A percentile compares a stretch with the other conserved stretches of the same genome.
Evolutionary conservation across 1,139 yeast genomes (phyloP).

Genomic region (Taphrina wiesneri): DNA sequence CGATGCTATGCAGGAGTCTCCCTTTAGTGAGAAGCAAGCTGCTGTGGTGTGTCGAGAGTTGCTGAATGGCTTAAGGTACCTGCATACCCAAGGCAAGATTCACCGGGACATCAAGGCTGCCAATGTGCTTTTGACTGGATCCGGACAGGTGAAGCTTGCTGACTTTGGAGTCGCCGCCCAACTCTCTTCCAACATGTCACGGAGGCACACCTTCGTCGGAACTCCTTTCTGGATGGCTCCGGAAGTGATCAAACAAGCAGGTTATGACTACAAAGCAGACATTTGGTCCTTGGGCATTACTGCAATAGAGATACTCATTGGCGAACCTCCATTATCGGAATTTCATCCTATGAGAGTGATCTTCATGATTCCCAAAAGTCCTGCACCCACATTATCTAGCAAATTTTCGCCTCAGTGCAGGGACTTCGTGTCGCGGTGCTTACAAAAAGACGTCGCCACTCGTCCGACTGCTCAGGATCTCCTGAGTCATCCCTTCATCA

Average conservation of each 20-base stretch:
- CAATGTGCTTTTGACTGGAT: slow-evolving; percentile 64
- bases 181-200: slow-evolving; percentile 71
- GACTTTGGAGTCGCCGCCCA: slow-evolving; percentile 97
- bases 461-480: slow-evolving; percentile 60
- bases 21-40: slow-evolving; percentile 58
- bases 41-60: slow-evolving; percentile 62
- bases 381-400: slow-evolving; percentile 55
- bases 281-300: slow-evolving; percentile 96
- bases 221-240: slow-evolving; percentile 99
- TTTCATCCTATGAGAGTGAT: slow-evolving; percentile 81
- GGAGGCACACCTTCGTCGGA: slow-evolving; percentile 89
- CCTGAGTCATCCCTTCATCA: slow-evolving; percentile 62
- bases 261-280: slow-evolving; percentile 86
- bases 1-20: slow-evolving; percentile 62
- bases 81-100: slow-evolving; percentile 76
- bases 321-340: slow-evolving; percentile 77
- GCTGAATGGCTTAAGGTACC: slow-evolving; percentile 65
- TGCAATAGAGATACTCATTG: slow-evolving; percentile 76
- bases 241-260: slow-evolving; percentile 84
- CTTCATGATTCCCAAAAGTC: slow-evolving; percentile 56
- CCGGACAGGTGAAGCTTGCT: slow-evolving; percentile 84
- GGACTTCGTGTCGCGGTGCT: slow-evolving; percentile 66
- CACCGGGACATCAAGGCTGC: slow-evolving; percentile 89
- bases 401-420: slow-evolving; percentile 54
- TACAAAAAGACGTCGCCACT: slow-evolving; percentile 60